Evolutionary conservation across 2,329 filamentous ascomycete genomes (phyloP), one percentile per base, ranked within the genome.

Genomic region (Endoconidiophora polonica): DNA sequence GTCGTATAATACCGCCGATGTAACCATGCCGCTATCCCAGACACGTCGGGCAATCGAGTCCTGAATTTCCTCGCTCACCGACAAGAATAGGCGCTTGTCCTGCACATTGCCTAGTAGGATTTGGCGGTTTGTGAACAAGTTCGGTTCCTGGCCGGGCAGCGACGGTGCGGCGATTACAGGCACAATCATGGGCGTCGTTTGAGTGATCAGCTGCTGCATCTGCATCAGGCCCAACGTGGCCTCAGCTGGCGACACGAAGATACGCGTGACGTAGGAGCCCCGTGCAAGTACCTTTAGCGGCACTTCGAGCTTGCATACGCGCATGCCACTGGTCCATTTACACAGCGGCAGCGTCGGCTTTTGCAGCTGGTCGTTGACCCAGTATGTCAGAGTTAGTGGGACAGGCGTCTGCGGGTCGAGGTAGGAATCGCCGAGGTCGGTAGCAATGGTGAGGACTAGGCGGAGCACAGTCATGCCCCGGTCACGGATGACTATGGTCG

Each of bases 21-120:
- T 67, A 4, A 72, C 62, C 7, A 77, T 61, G 0, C 74, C 74
- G 1, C 68, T 73, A 48, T 78, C 74, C 74, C 74, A 78, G 4
- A 77, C 64, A 53, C 77, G 74, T 2, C 74, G 68, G 0, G 74
- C 73, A 49, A 78, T 77, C 57, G 72, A 76, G 60, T 77, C 73
- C 12, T 73, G 74, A 7, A 77, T 68, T 48, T 76, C 72, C 53
- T 78, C 75, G 48, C 73, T 69, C 3, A 77, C 26, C n/a, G 44
- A 12, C 44, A 53, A 38, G 18, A 53, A 53, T 29, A 53, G 5
- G 20, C 52, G 39, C 48, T 53, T 53, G 2, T 48, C 23, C 37
- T 53, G 52, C 43, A 53, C 44, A 33, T 53, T 39, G n/a, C 52
- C 52, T n/a, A 53, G 38, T 7, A 53, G 41, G 14, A 53, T 16